These are phyloP conservation scores for Chlorella sp. DNA, from an alignment of 139 green algal genomes.

Conservation along the genomic window DNA sequence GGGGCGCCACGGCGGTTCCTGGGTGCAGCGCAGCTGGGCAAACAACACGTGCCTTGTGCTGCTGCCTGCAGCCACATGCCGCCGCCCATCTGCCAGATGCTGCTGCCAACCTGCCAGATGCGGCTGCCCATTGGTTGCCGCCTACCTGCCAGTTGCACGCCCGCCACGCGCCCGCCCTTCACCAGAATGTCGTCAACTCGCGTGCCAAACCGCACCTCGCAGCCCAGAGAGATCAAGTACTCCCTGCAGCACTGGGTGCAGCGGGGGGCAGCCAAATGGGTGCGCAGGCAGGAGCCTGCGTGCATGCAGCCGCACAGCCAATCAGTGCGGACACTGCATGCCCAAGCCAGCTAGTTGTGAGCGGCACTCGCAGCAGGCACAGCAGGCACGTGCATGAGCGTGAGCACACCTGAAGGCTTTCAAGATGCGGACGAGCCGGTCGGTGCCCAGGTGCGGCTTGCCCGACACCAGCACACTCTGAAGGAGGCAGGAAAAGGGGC, in stretches of 20 bases:
- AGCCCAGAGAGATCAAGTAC: slow-evolving; percentile 57
- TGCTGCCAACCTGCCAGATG: too few species aligned
- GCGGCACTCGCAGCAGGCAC: neutral
- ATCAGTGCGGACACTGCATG: too few species aligned
- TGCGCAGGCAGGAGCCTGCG: too few species aligned
- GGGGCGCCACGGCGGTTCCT: too few species aligned
- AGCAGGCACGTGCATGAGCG: neutral
- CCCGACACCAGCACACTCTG: slow-evolving; percentile 76
- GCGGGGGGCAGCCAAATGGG: too few species aligned
- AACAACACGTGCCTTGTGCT: too few species aligned
- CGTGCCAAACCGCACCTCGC: slow-evolving; percentile 75
- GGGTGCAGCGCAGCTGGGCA: too few species aligned
- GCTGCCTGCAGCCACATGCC: too few species aligned
- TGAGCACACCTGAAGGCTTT: slow-evolving; percentile 56
- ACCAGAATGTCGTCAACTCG: slow-evolving; percentile 68
- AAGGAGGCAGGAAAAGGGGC: neutral
- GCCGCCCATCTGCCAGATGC: too few species aligned
- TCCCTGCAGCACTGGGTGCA: neutral
- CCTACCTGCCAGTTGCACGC: slow-evolving; percentile 62
- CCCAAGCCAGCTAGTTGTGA: too few species aligned
- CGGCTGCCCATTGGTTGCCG: too few species aligned
- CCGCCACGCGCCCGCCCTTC: slow-evolving; percentile 40
- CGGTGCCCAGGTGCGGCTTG: slow-evolving; percentile 90
- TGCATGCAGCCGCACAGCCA: too few species aligned
- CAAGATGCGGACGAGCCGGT: slow-evolving; percentile 83